These are phyloP conservation scores for Nicotiana attenuata DNA, from an alignment of 257 asterid species.

Conservation along the genomic window DNA sequence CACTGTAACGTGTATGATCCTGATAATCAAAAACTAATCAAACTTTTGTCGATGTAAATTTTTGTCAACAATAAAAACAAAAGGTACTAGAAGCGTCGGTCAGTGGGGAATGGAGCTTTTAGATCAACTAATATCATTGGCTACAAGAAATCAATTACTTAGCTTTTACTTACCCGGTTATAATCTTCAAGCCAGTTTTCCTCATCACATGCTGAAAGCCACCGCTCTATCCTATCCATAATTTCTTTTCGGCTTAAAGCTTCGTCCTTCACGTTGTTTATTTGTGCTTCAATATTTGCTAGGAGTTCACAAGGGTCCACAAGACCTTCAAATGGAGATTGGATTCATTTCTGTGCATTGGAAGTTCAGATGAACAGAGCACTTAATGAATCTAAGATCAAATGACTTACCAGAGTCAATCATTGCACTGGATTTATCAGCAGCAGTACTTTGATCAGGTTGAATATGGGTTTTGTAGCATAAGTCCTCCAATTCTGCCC, in stretches of 20 bases:
- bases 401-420: slow-evolving; percentile 71
- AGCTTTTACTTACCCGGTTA: slow-evolving; percentile 48
- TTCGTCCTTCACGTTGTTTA: slow-evolving; percentile 63
- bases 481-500: slow-evolving; percentile 80
- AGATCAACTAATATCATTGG: not conserved
- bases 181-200: slow-evolving; percentile 95
- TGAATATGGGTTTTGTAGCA: slow-evolving; percentile 67
- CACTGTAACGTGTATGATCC: slow-evolving; percentile 81
- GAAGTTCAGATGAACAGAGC: not conserved
- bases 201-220: slow-evolving; percentile 97
- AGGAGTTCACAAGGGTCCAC: slow-evolving; percentile 88
- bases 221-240: slow-evolving; percentile 69
- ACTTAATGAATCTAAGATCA: not conserved
- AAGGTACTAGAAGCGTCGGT: not conserved
- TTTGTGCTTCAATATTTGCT: slow-evolving; percentile 77
- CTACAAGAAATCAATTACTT: not conserved
- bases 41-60: not conserved
- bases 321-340: slow-evolving; percentile 50
- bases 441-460: slow-evolving; percentile 81
- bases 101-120: not conserved
- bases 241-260: slow-evolving; percentile 80
- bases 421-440: slow-evolving; percentile 84
- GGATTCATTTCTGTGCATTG: not conserved
- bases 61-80: not conserved
- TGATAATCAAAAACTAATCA: slow-evolving; percentile 20